Conservation (phyloP, 345 rosid species). For the Leavenworthia alabamica region DNA sequence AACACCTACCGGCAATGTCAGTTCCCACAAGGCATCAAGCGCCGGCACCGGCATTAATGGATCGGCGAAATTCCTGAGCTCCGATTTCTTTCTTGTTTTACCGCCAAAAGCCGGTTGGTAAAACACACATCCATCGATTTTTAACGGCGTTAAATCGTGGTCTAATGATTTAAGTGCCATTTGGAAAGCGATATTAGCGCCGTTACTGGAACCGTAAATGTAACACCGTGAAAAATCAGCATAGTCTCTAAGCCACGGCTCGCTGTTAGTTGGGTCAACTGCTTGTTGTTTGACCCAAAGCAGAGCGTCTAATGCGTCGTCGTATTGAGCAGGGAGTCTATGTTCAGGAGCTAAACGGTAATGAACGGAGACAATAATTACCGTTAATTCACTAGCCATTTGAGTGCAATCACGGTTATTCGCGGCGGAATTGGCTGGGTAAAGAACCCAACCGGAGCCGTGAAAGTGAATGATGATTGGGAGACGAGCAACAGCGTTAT, state of each 20-base stretch:
- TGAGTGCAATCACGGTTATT: conserved; percentile 12
- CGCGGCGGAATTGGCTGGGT: conserved; percentile 11
- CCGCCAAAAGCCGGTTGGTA: conserved; percentile 36
- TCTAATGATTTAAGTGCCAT: conserved; percentile 27
- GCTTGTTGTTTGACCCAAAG: conserved; percentile 31
- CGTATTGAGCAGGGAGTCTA: conserved; percentile 32
- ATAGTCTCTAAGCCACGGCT: conserved; percentile 34
- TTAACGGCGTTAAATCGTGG: conserved; percentile 26
- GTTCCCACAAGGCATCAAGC: conserved; percentile 29
- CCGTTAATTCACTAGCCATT: conserved; percentile 24
- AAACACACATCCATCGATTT: conserved; percentile 27
- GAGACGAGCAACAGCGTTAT: conserved; percentile 33
- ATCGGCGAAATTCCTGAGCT: conserved; percentile 21
- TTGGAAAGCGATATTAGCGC: conserved; percentile 35
- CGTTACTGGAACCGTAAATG: conserved; percentile 33
- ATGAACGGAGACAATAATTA: conserved; percentile 24
- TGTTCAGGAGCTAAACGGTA: conserved; percentile 38
- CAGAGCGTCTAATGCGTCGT: conserved; percentile 33
- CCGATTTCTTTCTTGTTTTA: conserved; percentile 20
- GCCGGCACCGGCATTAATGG: conserved; percentile 35
- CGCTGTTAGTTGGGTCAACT: conserved; percentile 23
- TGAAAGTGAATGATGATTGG: conserved; percentile 34
- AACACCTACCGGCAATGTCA: conserved; percentile 27
- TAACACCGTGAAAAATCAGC: conserved; percentile 37
- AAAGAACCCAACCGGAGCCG: conserved; percentile 28